Percentiles rank a stretch among this genome's conserved stretches.
Conservation (phyloP, 257 asterid species). For the Primulina tabacum region DNA sequence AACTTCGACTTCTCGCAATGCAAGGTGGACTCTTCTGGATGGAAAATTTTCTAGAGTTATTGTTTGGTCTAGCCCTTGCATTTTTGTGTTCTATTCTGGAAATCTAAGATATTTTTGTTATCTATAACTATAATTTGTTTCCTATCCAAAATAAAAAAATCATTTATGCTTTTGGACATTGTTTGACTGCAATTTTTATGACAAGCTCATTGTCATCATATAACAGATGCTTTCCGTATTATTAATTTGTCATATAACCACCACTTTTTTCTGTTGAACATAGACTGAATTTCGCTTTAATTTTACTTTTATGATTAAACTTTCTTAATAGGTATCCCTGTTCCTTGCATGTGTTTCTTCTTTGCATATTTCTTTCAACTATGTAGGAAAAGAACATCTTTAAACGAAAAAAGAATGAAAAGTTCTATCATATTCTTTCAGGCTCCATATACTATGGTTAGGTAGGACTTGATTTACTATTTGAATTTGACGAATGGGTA, state of each 20-base stretch:
- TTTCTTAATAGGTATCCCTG: background rate
- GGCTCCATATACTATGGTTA: background rate
- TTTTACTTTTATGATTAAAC: background rate
- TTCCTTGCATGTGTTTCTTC: conserved; percentile 2
- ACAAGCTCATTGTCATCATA: background rate
- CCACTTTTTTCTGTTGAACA: background rate
- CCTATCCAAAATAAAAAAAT: no score
- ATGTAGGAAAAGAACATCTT: background rate
- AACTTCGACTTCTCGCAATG: conserved; percentile 68
- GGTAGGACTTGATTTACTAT: background rate
- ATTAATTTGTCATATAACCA: no score
- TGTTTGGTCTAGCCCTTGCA: background rate
- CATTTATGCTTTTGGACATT: background rate
- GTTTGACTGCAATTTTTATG: background rate
- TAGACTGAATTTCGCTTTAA: background rate
- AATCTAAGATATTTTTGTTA: background rate
- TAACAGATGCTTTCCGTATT: no score
- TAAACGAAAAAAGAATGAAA: background rate
- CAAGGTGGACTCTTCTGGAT: conserved; percentile 42
- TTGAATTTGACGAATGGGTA: background rate
- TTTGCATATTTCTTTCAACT: background rate
- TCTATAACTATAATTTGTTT: background rate
- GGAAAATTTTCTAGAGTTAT: background rate
- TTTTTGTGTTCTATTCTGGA: background rate
- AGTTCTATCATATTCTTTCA: background rate